Conservation (phyloP, 306 rosid species). For the Bauhinia variegata region DNA sequence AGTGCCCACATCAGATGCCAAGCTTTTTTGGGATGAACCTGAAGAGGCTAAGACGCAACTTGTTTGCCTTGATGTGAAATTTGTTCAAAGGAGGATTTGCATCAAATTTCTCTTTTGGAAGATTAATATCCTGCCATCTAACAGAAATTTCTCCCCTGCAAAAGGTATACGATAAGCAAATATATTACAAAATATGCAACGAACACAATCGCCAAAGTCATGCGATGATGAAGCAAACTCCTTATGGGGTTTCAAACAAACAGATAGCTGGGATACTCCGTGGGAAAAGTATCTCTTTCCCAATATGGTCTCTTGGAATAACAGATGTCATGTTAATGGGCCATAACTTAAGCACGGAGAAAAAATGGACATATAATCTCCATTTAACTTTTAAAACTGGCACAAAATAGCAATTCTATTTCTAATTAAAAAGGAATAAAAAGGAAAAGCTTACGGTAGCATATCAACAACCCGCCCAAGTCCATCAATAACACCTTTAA, state of each 20-base stretch:
- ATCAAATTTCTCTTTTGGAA: constrained; percentile 85
- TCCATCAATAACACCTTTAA: constrained; percentile 76
- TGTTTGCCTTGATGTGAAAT: constrained; percentile 85
- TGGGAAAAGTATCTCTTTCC: too few relatives aligned
- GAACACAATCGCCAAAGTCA: background rate
- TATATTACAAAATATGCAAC: background rate
- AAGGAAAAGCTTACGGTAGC: constrained; percentile 61
- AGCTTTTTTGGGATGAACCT: constrained; percentile 38
- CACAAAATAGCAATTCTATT: background rate
- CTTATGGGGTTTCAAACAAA: too few relatives aligned
- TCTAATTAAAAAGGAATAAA: background rate
- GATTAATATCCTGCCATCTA: constrained; percentile 70
- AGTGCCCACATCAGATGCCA: constrained; percentile 39
- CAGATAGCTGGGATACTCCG: too few relatives aligned
- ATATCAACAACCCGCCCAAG: constrained; percentile 70
- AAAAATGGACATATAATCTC: too few relatives aligned
- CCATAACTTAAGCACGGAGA: too few relatives aligned
- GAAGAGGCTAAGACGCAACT: constrained; percentile 71
- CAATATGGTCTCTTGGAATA: background rate
- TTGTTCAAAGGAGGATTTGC: constrained; percentile 76
- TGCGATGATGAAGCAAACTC: too few relatives aligned
- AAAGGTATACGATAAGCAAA: constrained; percentile 26
- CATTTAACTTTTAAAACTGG: too few relatives aligned
- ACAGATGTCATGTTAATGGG: background rate
- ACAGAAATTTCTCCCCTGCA: constrained; percentile 92